Evolutionary conservation across 257 asterid species (phyloP).

Genomic region (Salvia splendens): DNA sequence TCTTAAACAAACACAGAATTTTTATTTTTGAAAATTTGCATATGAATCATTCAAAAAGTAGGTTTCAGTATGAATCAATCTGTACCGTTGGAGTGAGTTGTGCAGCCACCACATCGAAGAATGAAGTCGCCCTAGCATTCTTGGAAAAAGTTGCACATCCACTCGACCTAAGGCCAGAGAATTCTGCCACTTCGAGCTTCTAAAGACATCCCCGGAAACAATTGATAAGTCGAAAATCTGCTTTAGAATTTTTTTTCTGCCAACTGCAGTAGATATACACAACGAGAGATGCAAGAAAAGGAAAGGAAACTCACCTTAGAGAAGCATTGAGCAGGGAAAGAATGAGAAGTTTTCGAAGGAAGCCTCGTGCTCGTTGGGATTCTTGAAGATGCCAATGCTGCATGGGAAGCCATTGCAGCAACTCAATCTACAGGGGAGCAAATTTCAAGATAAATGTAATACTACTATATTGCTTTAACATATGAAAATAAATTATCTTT

Average conservation of each 20-base stretch:
- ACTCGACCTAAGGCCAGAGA: conserved; percentile 66
- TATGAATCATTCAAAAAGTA: background rate
- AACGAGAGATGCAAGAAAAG: conserved; percentile 6
- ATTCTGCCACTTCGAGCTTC: conserved; percentile 69
- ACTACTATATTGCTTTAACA: conserved; percentile 27
- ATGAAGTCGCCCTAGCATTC: conserved; percentile 54
- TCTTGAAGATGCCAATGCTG: conserved; percentile 90
- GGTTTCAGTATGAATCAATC: background rate
- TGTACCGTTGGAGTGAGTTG: conserved; percentile 72
- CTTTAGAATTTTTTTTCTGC: too few relatives aligned
- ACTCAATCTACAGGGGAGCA: conserved; percentile 35
- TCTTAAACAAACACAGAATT: background rate
- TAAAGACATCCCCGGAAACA: conserved; percentile 30
- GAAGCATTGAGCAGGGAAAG: conserved; percentile 65
- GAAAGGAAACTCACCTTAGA: conserved; percentile 49
- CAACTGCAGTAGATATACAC: background rate
- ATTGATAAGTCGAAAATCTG: background rate
- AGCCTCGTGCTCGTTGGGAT: conserved; percentile 67
- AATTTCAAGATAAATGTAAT: conserved; percentile 1
- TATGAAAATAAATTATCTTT: conserved; percentile 11
- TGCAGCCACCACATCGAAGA: conserved; percentile 65
- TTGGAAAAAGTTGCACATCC: conserved; percentile 58
- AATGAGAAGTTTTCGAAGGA: conserved; percentile 51
- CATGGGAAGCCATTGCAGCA: conserved; percentile 81
- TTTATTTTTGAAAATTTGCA: background rate